These are phyloP conservation scores for Hydnomerulius pinastri DNA, from an alignment of 768 basidiomycete genomes.

Conservation along the genomic window DNA sequence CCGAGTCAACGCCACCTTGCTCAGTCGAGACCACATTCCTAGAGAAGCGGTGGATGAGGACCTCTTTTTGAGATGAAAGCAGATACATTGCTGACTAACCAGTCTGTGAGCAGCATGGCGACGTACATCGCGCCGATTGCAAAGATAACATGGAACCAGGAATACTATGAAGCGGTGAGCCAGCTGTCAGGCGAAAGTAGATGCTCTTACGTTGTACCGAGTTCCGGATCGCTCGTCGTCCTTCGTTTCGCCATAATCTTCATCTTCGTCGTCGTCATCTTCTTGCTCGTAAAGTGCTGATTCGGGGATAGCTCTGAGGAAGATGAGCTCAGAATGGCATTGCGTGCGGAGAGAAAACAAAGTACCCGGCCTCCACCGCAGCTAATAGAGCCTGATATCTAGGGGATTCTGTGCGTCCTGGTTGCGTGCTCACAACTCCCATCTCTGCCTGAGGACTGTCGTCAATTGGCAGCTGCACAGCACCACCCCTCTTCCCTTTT, in stretches of 20 bases:
- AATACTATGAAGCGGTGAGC: slow-evolving; percentile 58
- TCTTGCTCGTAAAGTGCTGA: slow-evolving; percentile 84
- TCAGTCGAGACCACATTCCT: slow-evolving; percentile 77
- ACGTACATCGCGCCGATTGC: slow-evolving; percentile 97
- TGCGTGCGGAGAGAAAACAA: slow-evolving; percentile 17
- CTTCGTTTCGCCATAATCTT: slow-evolving; percentile 67
- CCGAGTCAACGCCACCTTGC: slow-evolving; percentile 50
- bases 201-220: slow-evolving; percentile 79
- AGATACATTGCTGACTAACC: slow-evolving; percentile 56
- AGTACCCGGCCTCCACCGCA: slow-evolving; percentile 94
- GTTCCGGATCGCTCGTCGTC: slow-evolving; percentile 95
- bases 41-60: slow-evolving; percentile 6
- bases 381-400: slow-evolving; percentile 93
- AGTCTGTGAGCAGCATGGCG: slow-evolving; percentile 94
- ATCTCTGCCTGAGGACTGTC: slow-evolving; percentile 64
- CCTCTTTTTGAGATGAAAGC: too few relatives aligned
- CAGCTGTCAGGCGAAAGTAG: not conserved
- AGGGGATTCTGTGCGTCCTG: slow-evolving; percentile 80
- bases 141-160: slow-evolving; percentile 99
- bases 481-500: slow-evolving; percentile 59
- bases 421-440: slow-evolving; percentile 80
- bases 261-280: slow-evolving; percentile 76
- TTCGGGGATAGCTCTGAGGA: slow-evolving; percentile 80
- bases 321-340: not conserved
- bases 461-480: slow-evolving; percentile 63